These are phyloP conservation scores for Annulohypoxylon maeteangense DNA, from an alignment of 495 filamentous ascomycete species.

Conservation along the genomic window DNA sequence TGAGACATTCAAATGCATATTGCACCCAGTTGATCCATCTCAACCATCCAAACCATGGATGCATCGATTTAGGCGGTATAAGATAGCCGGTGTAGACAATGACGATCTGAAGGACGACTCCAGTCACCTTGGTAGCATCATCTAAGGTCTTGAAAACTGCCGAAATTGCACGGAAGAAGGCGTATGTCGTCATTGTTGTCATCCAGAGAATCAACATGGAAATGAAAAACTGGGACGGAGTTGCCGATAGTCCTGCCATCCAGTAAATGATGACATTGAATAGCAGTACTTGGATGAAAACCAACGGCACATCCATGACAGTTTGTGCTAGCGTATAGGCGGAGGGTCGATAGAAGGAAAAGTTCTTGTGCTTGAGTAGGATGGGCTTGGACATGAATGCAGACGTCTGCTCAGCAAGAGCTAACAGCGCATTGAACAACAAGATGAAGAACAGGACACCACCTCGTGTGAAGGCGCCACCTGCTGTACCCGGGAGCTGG, in stretches of 20 bases:
- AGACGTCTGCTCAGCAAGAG: conserved; percentile 78
- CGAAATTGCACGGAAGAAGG: conserved; percentile 81
- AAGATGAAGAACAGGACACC: conserved; percentile 76
- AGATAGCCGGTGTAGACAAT: conserved; percentile 82
- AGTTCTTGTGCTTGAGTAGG: conserved; percentile 83
- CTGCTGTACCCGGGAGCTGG: conserved; percentile 68
- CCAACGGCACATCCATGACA: conserved; percentile 77
- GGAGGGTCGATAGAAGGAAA: conserved; percentile 84
- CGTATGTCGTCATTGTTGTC: conserved; percentile 79
- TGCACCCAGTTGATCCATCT: conserved; percentile 44
- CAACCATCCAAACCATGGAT: conserved; percentile 63
- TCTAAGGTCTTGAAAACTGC: conserved; percentile 60
- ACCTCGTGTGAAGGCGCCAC: conserved; percentile 65
- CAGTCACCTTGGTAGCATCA: conserved; percentile 75
- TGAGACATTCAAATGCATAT: conserved; percentile 72
- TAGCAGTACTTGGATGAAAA: conserved; percentile 73
- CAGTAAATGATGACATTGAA: conserved; percentile 84
- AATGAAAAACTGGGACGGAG: conserved; percentile 87
- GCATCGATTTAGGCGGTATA: conserved; percentile 77
- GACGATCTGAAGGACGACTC: conserved; percentile 72
- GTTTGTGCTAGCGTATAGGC: conserved; percentile 83
- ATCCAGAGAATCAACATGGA: conserved; percentile 68
- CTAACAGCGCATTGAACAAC: conserved; percentile 83
- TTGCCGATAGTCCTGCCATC: conserved; percentile 73
- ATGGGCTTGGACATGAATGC: conserved; percentile 78